These are phyloP conservation scores for Candida dubliniensis DNA, from an alignment of 1,139 yeast genomes.

Conservation along the genomic window DNA sequence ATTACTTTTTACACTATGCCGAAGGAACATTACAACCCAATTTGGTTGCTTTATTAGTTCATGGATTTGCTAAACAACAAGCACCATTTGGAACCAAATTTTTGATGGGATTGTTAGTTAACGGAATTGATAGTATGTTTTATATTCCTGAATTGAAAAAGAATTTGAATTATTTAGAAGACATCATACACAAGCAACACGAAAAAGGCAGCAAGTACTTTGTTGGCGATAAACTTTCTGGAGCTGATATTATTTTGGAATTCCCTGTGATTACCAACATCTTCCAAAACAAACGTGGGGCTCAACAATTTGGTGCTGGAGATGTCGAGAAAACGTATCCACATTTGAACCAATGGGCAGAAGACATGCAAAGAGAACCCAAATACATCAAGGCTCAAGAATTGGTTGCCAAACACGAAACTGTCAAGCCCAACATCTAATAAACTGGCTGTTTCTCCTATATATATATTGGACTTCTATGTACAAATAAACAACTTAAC, in stretches of 20 bases:
- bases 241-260: slow-evolving; percentile 40
- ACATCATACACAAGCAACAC: slow-evolving; percentile 26
- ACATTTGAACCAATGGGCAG: slow-evolving; percentile 26
- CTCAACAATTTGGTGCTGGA: slow-evolving; percentile 8
- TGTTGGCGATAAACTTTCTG: slow-evolving; percentile 39
- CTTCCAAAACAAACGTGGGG: slow-evolving; percentile 14
- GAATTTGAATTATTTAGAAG: slow-evolving; percentile 33
- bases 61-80: slow-evolving; percentile 22
- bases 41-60: slow-evolving; percentile 34
- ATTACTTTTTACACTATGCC: slow-evolving; percentile 38
- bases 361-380: slow-evolving; percentile 21
- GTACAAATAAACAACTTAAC: slow-evolving; percentile 17
- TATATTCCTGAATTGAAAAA: slow-evolving; percentile 26
- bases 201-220: slow-evolving; percentile 28
- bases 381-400: slow-evolving; percentile 22
- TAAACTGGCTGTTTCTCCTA: neutral
- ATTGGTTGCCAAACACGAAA: slow-evolving; percentile 12
- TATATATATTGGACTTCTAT: neutral
- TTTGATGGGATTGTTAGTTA: slow-evolving; percentile 25
- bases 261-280: slow-evolving; percentile 32
- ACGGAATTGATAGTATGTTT: slow-evolving; percentile 27
- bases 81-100: slow-evolving; percentile 33
- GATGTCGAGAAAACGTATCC: slow-evolving; percentile 19
- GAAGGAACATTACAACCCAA: slow-evolving; percentile 41
- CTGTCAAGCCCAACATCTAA: slow-evolving; percentile 13